phyloP scores from a whole-genome alignment of 352 stramenopile genomes.

The Paralagenidium karlingii region DNA sequence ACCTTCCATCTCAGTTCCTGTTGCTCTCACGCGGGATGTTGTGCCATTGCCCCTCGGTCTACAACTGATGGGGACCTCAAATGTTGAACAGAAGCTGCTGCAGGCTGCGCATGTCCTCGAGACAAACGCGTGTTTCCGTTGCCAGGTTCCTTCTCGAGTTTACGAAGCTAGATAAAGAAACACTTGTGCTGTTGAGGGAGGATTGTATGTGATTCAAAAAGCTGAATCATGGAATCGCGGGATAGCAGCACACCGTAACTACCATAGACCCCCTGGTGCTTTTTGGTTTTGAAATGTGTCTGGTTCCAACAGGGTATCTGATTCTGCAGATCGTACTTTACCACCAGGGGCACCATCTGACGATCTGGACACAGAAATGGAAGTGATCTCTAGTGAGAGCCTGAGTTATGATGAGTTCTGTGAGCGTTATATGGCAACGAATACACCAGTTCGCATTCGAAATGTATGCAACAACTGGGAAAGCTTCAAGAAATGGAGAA shows the following conservation, averaged over 20 bases:
- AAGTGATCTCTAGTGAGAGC: conserved; percentile 32
- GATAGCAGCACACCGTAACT: too few species aligned
- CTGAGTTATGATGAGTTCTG: conserved; percentile 66
- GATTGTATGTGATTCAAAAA: too few species aligned
- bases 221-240: too few species aligned
- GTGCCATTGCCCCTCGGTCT: conserved; percentile 55
- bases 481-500: conserved; percentile 7
- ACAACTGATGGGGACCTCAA: conserved; percentile 59
- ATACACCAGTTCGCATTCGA: conserved; percentile 50
- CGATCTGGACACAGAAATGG: conserved; percentile 15
- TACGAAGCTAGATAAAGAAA: too few species aligned
- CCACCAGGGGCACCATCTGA: too few species aligned
- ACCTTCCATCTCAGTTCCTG: conserved; percentile 72
- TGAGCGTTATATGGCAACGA: conserved; percentile 47
- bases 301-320: too few species aligned
- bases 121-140: background rate
- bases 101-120: conserved; percentile 53
- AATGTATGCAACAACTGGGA: conserved; percentile 33
- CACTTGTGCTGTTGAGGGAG: too few species aligned
- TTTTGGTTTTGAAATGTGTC: too few species aligned
- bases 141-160: background rate
- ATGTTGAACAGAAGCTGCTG: conserved; percentile 47
- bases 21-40: conserved; percentile 29
- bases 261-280: too few species aligned
- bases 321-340: too few species aligned